Evolutionary conservation across 2,329 filamentous ascomycete genomes (phyloP).

Genomic region (Exophiala spinifera): DNA sequence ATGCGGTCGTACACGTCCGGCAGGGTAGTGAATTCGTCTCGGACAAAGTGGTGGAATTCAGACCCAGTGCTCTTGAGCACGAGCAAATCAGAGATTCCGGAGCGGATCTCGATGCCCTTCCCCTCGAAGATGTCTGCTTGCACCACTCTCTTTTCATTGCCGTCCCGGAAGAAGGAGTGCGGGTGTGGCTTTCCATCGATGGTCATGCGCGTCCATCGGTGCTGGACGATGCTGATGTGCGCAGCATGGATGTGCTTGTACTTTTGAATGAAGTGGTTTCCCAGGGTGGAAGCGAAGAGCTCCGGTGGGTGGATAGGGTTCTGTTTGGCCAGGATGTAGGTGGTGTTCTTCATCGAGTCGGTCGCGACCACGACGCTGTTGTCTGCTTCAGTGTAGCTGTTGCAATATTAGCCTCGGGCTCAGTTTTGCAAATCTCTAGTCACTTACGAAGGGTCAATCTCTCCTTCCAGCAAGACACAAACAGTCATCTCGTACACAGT

Average conservation of each 20-base stretch:
- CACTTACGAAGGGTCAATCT: slow-evolving; percentile 75
- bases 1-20: slow-evolving; percentile 93
- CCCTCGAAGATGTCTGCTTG: slow-evolving; percentile 66
- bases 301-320: slow-evolving; percentile 89
- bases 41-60: slow-evolving; percentile 89
- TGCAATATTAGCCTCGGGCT: not conserved
- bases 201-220: slow-evolving; percentile 87
- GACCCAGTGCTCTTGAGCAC: slow-evolving; percentile 97
- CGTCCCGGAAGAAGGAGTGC: slow-evolving; percentile 90
- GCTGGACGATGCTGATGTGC: slow-evolving; percentile 75
- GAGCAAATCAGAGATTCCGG: slow-evolving; percentile 74
- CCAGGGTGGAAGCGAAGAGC: slow-evolving; percentile 80
- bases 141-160: slow-evolving; percentile 80
- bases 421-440: not conserved
- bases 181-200: slow-evolving; percentile 88
- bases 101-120: slow-evolving; percentile 70
- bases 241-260: slow-evolving; percentile 86
- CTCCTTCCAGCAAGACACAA: slow-evolving; percentile 85
- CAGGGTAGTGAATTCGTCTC: slow-evolving; percentile 89
- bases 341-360: slow-evolving; percentile 97
- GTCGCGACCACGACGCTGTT: slow-evolving; percentile 95
- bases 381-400: slow-evolving; percentile 85
- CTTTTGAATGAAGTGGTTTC: slow-evolving; percentile 80
- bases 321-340: slow-evolving; percentile 92
- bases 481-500: slow-evolving; percentile 94